phyloP scores from a whole-genome alignment of 495 filamentous ascomycete genomes.

The Neurospora sp. region DNA sequence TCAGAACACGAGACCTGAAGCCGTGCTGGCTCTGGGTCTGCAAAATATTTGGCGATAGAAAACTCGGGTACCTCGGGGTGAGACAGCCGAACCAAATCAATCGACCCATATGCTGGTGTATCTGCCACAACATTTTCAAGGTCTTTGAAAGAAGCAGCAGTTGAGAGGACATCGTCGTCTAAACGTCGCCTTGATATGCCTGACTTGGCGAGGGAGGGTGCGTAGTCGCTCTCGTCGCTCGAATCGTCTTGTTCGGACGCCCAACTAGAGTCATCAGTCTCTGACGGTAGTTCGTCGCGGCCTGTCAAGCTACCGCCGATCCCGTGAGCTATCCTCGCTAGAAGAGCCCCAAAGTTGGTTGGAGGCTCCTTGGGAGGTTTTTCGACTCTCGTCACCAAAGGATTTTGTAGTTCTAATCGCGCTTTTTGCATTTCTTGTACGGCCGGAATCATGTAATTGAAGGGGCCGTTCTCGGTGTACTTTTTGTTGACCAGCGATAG shows the following conservation, averaged over 20 bases:
- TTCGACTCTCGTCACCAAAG: constrained; percentile 2
- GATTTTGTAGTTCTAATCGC: not conserved
- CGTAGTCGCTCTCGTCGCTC: constrained; percentile 35
- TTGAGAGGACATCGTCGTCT: constrained; percentile 38
- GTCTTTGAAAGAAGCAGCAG: constrained; percentile 40
- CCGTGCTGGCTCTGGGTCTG: constrained; percentile 36
- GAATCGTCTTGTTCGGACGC: constrained; percentile 40
- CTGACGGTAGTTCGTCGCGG: constrained; percentile 29
- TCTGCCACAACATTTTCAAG: constrained; percentile 26
- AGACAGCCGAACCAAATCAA: constrained; percentile 30
- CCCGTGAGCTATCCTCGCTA: constrained; percentile 20
- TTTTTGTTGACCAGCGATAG: constrained; percentile 39
- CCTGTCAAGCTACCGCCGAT: constrained; percentile 17
- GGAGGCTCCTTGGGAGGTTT: constrained; percentile 27
- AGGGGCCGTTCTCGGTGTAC: constrained; percentile 39
- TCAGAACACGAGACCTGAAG: constrained; percentile 33
- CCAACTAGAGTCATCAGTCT: constrained; percentile 35
- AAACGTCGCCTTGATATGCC: constrained; percentile 23
- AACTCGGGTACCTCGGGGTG: constrained; percentile 30
- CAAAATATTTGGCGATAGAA: constrained; percentile 38
- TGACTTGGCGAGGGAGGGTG: constrained; percentile 33
- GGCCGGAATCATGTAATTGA: constrained; percentile 26
- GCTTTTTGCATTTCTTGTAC: constrained; percentile 10
- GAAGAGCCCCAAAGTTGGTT: constrained; percentile 21
- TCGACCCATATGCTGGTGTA: constrained; percentile 24